These are phyloP conservation scores for Blastocrithidia nonstop DNA, from an alignment of 208 protist species.

Conservation along the genomic window DNA sequence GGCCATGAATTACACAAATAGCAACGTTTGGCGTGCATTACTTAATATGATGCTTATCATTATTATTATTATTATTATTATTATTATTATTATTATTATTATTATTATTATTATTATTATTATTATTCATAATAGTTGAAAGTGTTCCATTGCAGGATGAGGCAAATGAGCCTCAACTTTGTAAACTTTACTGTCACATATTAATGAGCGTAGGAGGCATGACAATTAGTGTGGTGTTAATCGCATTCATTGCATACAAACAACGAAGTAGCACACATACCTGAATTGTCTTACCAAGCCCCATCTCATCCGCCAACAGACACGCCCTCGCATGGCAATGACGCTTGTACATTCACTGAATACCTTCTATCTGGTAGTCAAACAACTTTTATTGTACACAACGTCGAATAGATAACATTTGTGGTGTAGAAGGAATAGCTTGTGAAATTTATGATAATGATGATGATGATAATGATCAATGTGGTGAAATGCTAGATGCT, in stretches of 20 bases:
- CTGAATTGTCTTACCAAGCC: slow-evolving; percentile 96
- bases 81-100: no score
- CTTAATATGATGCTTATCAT: no score
- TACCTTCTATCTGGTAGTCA: slow-evolving; percentile 84
- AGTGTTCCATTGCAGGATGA: slow-evolving; percentile 3
- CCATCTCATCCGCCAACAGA: slow-evolving; percentile 96
- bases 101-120: slow-evolving; percentile 23
- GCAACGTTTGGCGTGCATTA: no score
- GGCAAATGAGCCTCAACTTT: slow-evolving; percentile 22
- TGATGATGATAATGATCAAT: not conserved
- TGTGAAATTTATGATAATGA: no score
- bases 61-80: no score
- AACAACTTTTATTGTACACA: slow-evolving; percentile 56
- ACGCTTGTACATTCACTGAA: slow-evolving; percentile 94
- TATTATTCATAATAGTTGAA: not conserved
- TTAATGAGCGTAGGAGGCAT: slow-evolving; percentile 80
- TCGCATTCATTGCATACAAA: slow-evolving; percentile 40
- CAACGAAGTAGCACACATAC: slow-evolving; percentile 82
- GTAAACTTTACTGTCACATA: slow-evolving; percentile 90
- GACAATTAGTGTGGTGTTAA: slow-evolving; percentile 89
- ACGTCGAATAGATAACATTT: slow-evolving; percentile 6
- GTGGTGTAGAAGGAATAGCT: no score
- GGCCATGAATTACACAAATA: slow-evolving; percentile 51
- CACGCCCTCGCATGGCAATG: slow-evolving; percentile 86
- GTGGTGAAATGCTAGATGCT: not conserved